Base-by-base conservation (phyloP, 306 rosid genomes). In the Vigna nakashimae region DNA sequence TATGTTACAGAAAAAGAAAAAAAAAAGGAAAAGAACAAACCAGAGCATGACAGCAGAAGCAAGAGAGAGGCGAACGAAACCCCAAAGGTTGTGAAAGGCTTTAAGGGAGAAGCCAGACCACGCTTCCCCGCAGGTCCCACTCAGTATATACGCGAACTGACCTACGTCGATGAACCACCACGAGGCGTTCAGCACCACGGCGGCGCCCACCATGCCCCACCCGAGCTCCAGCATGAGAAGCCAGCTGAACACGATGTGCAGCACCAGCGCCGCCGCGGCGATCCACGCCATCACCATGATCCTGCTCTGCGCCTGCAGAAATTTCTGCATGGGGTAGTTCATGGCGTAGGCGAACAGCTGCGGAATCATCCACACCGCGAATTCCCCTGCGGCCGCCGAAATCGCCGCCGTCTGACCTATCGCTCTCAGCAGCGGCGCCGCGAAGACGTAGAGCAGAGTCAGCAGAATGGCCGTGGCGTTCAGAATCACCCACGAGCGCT, bases 41-140 rank as follows among this genome's bases (percentile, higher is more conserved):
- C 98, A 93, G 15, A 93, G 87, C 98, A 93, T 93, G 3, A 93
- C 81, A 0, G 97, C 98, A 0, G 98, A 91, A 0, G 96, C 93
- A 1, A 93, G 84, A 2, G 98, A 93, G 60, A 93, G 79, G 43
- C 89, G 87, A 51, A 90, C 89, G 53, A 94, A 92, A 0, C 82
- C 83, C 97, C 93, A 88, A 0, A 94, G 93, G 66, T 80, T 86
- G 0, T 88, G 89, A 78, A 94, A 94, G 0, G 98, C 98, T 76
- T 82, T 50, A 56, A 76, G 71, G 0, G 98, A 90, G 59, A 94
- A 94, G 0, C 98, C 98, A 11, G 73, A 67, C 98, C 98, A 94
- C 0, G 98, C 95, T 3, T 77, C 74, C 0, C 90, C 93, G 43
- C 95, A 94, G 0, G 84, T 52, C 40, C 97, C 98, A 10, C 85